Percentiles rank a stretch among this genome's conserved stretches.
Evolutionary conservation across 2,329 filamentous ascomycete genomes (phyloP).

Genomic region (Boeremia lycopersici): DNA sequence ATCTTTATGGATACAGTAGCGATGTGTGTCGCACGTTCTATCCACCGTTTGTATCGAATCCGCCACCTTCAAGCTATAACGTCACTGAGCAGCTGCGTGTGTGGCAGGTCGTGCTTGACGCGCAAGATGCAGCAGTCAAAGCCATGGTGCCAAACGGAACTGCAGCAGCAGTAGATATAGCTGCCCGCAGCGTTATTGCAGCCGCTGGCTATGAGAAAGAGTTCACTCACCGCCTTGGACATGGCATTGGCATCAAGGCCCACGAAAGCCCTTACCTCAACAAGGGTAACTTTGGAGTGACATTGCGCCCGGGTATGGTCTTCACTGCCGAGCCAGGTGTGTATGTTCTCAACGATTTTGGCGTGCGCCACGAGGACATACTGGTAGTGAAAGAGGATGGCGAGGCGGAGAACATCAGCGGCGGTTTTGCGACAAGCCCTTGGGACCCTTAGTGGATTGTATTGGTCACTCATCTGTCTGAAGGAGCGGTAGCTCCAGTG

Average conservation of each 20-base stretch:
- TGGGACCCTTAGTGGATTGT: constrained; percentile 55
- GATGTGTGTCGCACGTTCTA: constrained; percentile 69
- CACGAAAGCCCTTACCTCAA: constrained; percentile 70
- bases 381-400: constrained; percentile 62
- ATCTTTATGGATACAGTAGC: constrained; percentile 67
- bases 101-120: constrained; percentile 67
- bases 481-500: neutral
- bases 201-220: constrained; percentile 63
- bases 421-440: constrained; percentile 57
- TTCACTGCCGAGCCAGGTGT: constrained; percentile 70
- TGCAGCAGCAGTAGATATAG: constrained; percentile 66
- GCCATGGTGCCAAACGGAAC: constrained; percentile 59
- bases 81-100: constrained; percentile 60
- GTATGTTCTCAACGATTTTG: constrained; percentile 65
- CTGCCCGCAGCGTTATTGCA: constrained; percentile 63
- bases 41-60: constrained; percentile 42
- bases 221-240: constrained; percentile 68
- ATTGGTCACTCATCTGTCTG: neutral
- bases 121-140: constrained; percentile 61
- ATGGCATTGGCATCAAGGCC: constrained; percentile 70
- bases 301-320: constrained; percentile 63
- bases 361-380: constrained; percentile 67
- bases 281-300: constrained; percentile 60
- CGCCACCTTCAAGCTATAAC: constrained; percentile 20
- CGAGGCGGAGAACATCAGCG: constrained; percentile 62